Base-by-base conservation (phyloP, 148 eudicot genomes). In the Cornus controversa region DNA sequence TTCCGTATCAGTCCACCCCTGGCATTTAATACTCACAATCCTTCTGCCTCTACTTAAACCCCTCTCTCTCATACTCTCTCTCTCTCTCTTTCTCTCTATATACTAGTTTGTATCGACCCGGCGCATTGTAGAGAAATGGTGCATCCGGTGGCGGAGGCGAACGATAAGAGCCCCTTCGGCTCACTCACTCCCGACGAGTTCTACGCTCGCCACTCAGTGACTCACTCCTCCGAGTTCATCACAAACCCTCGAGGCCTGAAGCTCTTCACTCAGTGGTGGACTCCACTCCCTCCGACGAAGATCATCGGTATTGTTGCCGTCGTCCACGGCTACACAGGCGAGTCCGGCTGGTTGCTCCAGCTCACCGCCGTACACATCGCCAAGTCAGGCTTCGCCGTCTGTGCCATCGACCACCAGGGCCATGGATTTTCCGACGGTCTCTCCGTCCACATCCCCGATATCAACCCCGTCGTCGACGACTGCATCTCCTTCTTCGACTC, bases 311-410 rank as follows among this genome's bases (percentile, higher is more conserved):
- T 81, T 14, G 79, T 96, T 70, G 87, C 88, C 78, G 84, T 89
- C 67, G 93, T 96, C 31, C 99, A 96, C 73, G 99, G 99, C 77
- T 96, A 76, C 95, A 93, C 99, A 58, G 98, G 99, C 74, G 99
- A 96, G 87, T 86, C 98, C 10, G 90, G 93, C 89, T 96, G 99
- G 98, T 72, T 86, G 54, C 82, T 93, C 18, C 91, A 89, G 76
- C 90, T 91, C 67, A 96, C 97, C 72, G 77, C 95, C 66, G 92
- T 93, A 6, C 86, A 78, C 76, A 25, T 93, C 29, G 93, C 99
- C 28, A 85, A 87, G 66, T n/a, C 88, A 58, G 99, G 99, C 0
- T 95, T 96, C 77, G 84, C 92, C 26, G 87, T 87, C 58, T 90
- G 92, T 75, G 98, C 95, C 6, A 85, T 96, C 29, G 99, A 96